A percentile compares a stretch with the other conserved stretches of the same genome.
Conservation (phyloP, 106 monocot genomes). For the Dioscorea alata region DNA sequence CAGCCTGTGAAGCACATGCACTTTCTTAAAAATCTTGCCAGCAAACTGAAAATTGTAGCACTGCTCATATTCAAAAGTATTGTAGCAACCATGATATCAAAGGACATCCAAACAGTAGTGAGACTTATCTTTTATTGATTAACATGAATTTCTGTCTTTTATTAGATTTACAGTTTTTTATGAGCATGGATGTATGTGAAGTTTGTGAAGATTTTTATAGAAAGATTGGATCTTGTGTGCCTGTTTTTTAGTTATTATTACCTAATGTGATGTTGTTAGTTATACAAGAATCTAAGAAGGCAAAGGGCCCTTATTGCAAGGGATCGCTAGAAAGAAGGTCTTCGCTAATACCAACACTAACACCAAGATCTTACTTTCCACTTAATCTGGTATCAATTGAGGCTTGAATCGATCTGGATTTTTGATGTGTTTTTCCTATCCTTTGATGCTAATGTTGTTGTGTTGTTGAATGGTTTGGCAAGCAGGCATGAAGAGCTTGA, state of each 20-base stretch:
- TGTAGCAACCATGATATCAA: neutral
- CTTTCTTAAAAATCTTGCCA: slow-evolving; percentile 63
- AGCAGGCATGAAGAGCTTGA: slow-evolving; percentile 32
- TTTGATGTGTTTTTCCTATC: neutral
- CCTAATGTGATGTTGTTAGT: too few relatives aligned
- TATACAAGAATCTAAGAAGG: too few relatives aligned
- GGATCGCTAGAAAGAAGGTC: slow-evolving; percentile 18
- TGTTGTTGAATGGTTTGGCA: neutral
- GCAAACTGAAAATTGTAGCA: slow-evolving; percentile 52
- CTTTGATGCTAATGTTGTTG: neutral
- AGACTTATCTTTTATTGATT: too few relatives aligned
- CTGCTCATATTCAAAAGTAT: slow-evolving; percentile 30
- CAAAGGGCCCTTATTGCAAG: slow-evolving; percentile 18
- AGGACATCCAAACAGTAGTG: too few relatives aligned
- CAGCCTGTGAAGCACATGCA: slow-evolving; percentile 71
- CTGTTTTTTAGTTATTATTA: too few relatives aligned
- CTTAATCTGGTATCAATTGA: slow-evolving; percentile 20
- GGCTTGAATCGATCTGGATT: neutral
- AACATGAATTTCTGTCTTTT: too few relatives aligned
- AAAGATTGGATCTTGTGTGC: too few relatives aligned
- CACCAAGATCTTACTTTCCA: slow-evolving; percentile 31
- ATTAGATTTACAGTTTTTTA: too few relatives aligned
- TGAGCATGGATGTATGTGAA: too few relatives aligned
- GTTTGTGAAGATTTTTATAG: too few relatives aligned
- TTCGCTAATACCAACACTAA: slow-evolving; percentile 11